phyloP scores from a whole-genome alignment of 768 basidiomycete species.

The Collybia mongolica region DNA sequence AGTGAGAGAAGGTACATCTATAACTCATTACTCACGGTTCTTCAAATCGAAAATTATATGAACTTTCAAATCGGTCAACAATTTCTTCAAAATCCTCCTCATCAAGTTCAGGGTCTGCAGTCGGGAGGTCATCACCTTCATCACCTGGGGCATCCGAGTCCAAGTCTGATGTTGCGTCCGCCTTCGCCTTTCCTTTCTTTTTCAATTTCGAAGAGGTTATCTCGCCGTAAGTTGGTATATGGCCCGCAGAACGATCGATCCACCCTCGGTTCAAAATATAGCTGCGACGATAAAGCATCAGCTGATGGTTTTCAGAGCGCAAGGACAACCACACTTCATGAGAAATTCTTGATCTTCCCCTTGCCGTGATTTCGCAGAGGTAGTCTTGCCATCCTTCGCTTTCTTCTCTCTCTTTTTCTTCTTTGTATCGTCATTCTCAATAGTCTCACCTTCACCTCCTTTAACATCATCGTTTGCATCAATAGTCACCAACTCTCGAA shows the following conservation, averaged over 20 bases:
- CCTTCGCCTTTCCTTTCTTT: conserved; percentile 29
- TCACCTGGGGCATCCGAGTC: conserved; percentile 18
- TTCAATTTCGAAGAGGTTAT: conserved; percentile 49
- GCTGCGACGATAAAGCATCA: conserved; percentile 35
- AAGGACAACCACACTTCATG: conserved; percentile 57
- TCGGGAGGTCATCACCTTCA: conserved; percentile 17
- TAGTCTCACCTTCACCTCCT: conserved; percentile 16
- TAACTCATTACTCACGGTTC: conserved; percentile 69
- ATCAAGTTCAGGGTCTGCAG: conserved; percentile 33
- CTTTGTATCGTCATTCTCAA: conserved; percentile 23
- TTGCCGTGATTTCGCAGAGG: conserved; percentile 42
- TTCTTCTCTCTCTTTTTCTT: conserved; percentile 38
- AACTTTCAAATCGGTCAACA: conserved; percentile 90
- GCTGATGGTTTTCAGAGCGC: neutral
- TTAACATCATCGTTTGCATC: conserved; percentile 26
- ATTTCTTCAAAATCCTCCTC: conserved; percentile 88
- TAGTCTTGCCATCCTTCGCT: conserved; percentile 30
- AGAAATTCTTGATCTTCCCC: conserved; percentile 85
- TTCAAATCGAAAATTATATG: conserved; percentile 97
- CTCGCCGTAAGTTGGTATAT: conserved; percentile 85
- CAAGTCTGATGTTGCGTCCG: conserved; percentile 15
- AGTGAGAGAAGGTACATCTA: neutral
- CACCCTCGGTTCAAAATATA: conserved; percentile 98
- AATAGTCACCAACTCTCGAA: conserved; percentile 65
- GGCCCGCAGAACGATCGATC: conserved; percentile 77